Conservation (phyloP, 768 basidiomycete species). For the Lentinula sp. region DNA sequence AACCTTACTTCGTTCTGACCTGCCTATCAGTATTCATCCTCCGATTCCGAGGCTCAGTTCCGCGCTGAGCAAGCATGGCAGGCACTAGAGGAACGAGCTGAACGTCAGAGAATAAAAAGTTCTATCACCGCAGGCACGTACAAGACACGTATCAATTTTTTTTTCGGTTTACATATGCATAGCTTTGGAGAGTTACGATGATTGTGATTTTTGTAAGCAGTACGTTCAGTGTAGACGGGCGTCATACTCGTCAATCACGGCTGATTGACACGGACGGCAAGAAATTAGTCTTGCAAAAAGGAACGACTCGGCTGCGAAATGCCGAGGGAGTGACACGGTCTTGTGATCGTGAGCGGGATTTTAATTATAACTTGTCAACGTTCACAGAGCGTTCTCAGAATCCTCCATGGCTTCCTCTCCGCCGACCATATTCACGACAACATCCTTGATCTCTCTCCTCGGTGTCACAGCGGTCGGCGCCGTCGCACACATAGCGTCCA, state of each 20-base stretch:
- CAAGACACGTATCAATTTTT: not conserved
- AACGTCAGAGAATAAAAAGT: not conserved
- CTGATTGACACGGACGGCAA: too few species aligned
- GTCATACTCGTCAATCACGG: too few species aligned
- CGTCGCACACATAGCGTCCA: slow-evolving; percentile 47
- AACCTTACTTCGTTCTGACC: not conserved
- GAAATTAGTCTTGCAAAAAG: too few species aligned
- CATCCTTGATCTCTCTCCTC: slow-evolving; percentile 58
- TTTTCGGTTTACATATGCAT: not conserved
- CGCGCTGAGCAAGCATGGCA: not conserved
- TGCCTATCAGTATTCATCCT: not conserved
- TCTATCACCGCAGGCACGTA: not conserved
- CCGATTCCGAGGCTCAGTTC: not conserved
- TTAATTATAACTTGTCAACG: not conserved
- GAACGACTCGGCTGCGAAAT: too few species aligned
- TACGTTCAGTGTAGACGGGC: too few species aligned
- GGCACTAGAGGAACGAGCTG: not conserved
- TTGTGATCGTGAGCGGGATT: not conserved
- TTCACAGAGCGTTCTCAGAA: not conserved
- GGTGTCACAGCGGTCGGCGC: slow-evolving; percentile 48
- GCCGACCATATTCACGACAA: slow-evolving; percentile 41
- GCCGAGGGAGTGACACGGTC: not conserved
- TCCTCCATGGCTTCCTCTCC: not conserved
- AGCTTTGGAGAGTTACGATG: too few species aligned
- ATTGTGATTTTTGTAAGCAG: too few species aligned